Conservation (phyloP, 169 alveolate genomes). For the Babesia caballi region DNA sequence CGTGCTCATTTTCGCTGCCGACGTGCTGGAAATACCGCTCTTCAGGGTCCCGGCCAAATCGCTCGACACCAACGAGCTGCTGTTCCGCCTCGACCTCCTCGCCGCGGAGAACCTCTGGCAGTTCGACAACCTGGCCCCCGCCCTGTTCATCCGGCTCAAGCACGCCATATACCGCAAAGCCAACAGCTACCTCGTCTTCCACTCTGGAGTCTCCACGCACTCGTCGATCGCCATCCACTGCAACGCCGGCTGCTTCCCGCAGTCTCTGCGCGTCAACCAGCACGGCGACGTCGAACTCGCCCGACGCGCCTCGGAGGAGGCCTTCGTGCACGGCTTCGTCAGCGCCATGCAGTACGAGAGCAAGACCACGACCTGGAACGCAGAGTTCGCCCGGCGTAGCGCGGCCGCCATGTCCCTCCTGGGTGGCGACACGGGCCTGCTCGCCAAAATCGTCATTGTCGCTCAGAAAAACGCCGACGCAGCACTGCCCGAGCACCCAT, state of each 20-base stretch:
- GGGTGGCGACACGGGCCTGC: conserved; percentile 21
- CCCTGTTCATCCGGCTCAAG: conserved; percentile 43
- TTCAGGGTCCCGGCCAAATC: conserved; percentile 9
- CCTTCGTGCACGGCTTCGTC: conserved; percentile 23
- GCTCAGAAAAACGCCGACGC: not conserved
- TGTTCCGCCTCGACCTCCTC: conserved; percentile 31
- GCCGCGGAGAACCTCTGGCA: not conserved
- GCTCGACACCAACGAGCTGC: conserved; percentile 25
- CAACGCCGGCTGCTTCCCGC: conserved; percentile 40
- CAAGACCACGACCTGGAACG: not conserved
- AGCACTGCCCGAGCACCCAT: not conserved
- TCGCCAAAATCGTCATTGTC: conserved; percentile 18
- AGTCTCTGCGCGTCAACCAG: not conserved
- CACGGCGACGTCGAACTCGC: conserved; percentile 28
- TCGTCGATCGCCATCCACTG: conserved; percentile 41
- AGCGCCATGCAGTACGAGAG: not conserved
- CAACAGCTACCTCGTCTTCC: conserved; percentile 8
- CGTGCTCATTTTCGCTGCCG: conserved; percentile 33
- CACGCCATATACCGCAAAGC: conserved; percentile 32
- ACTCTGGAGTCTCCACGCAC: not conserved
- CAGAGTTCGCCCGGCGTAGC: conserved; percentile 4
- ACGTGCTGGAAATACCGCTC: conserved; percentile 17
- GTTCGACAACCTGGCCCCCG: conserved; percentile 30
- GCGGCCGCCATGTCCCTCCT: not conserved
- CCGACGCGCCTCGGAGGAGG: conserved; percentile 35